Evolutionary conservation across 768 basidiomycete genomes (phyloP).

Genomic region (Suillus hirtellus): DNA sequence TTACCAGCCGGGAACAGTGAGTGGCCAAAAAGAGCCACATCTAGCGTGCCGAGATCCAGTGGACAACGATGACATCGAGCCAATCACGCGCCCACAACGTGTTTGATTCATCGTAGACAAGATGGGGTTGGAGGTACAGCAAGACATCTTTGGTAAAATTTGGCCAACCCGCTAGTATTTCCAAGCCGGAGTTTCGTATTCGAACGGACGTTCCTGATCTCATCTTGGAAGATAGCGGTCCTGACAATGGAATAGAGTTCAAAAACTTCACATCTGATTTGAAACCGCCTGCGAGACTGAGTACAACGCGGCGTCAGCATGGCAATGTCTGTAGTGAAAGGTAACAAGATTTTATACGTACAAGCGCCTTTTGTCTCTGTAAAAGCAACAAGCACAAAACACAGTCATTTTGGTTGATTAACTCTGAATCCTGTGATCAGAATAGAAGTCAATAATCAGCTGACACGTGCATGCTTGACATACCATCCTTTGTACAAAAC

Average conservation of each 20-base stretch:
- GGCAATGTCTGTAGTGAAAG: slow-evolving; percentile 2
- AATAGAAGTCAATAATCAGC: slow-evolving; percentile 3
- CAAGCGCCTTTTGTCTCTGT: slow-evolving; percentile 6
- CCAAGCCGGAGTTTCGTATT: slow-evolving; percentile 1
- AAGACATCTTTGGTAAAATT: slow-evolving; percentile 33
- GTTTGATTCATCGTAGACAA: slow-evolving; percentile 21
- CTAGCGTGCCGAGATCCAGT: slow-evolving; percentile 30
- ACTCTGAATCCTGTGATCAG: background rate
- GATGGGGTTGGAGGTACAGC: slow-evolving; percentile 12
- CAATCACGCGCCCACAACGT: slow-evolving; percentile 36
- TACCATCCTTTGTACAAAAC: background rate
- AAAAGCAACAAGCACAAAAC: background rate
- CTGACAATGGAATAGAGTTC: slow-evolving; percentile 1
- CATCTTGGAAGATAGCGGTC: slow-evolving; percentile 5
- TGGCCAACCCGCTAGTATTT: slow-evolving; percentile 4
- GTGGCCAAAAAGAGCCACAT: slow-evolving; percentile 36
- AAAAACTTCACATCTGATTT: background rate
- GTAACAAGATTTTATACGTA: slow-evolving; percentile 8
- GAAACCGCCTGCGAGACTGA: background rate
- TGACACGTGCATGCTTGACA: slow-evolving; percentile 1
- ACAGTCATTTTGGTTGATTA: background rate
- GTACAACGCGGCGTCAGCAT: slow-evolving; percentile 8
- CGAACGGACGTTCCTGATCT: slow-evolving; percentile 5
- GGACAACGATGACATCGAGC: slow-evolving; percentile 30
- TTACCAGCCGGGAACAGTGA: slow-evolving; percentile 29